Evolutionary conservation across 2,329 filamentous ascomycete genomes (phyloP).

Genomic region (Cadophora sp.): DNA sequence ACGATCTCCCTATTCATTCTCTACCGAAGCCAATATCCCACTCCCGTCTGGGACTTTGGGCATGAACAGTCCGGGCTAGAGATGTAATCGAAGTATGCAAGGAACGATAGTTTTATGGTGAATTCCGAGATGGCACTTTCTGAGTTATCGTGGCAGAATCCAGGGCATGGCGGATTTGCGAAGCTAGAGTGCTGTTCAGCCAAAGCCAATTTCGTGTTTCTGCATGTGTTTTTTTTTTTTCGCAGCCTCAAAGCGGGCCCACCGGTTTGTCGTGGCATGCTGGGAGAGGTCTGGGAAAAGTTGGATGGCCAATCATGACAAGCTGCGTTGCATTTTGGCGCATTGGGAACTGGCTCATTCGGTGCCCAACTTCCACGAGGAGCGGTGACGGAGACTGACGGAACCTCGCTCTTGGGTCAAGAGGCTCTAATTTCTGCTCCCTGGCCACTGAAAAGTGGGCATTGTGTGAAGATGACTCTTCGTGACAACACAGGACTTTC

Average conservation of each 20-base stretch:
- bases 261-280: conserved; percentile 32
- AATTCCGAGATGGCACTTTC: conserved; percentile 16
- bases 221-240: conserved; percentile 13
- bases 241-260: conserved; percentile 28
- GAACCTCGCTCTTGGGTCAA: conserved; percentile 1
- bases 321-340: conserved; percentile 26
- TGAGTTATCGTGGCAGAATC: conserved; percentile 19
- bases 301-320: conserved; percentile 26
- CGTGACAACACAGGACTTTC: conserved; percentile 25
- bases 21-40: background rate
- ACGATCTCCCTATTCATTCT: background rate
- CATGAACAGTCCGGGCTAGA: background rate
- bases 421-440: conserved; percentile 15
- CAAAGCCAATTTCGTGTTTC: conserved; percentile 16
- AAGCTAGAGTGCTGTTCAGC: conserved; percentile 3
- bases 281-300: conserved; percentile 22
- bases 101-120: conserved; percentile 20
- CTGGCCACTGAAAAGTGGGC: conserved; percentile 5
- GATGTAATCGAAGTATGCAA: conserved; percentile 22
- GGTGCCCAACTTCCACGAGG: conserved; percentile 21
- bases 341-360: conserved; percentile 25
- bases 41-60: background rate
- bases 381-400: conserved; percentile 24
- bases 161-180: conserved; percentile 7
- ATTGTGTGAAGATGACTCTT: conserved; percentile 21